Percentiles rank a stretch among this genome's conserved stretches.
Evolutionary conservation across 768 basidiomycete genomes (phyloP).

Genomic region (Chalciporus piperatus): DNA sequence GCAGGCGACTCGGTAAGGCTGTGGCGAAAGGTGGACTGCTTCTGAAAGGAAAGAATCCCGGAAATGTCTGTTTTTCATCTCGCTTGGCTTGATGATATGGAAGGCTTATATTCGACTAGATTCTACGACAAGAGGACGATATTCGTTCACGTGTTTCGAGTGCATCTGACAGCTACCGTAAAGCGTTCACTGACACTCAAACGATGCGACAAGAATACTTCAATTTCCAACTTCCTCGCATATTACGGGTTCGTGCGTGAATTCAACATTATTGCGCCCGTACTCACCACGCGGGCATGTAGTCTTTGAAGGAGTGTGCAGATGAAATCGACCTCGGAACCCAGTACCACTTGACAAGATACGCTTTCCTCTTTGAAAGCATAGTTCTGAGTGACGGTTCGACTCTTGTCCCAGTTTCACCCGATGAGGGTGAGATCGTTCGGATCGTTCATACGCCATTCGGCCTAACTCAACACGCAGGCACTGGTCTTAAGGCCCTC

Average conservation of each 20-base stretch:
- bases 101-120: constrained; percentile 39
- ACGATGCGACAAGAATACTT: constrained; percentile 95
- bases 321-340: constrained; percentile 98
- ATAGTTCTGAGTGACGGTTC: constrained; percentile 86
- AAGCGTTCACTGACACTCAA: constrained; percentile 88
- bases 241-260: constrained; percentile 71
- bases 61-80: constrained; percentile 51
- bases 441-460: background rate
- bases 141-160: constrained; percentile 80
- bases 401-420: constrained; percentile 68
- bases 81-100: constrained; percentile 1
- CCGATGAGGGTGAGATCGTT: constrained; percentile 58
- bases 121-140: constrained; percentile 94
- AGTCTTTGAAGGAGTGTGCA: constrained; percentile 91
- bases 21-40: constrained; percentile 88
- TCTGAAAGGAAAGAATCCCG: constrained; percentile 90
- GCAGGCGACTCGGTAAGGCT: constrained; percentile 88
- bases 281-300: constrained; percentile 9
- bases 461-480: constrained; percentile 28
- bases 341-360: constrained; percentile 94
- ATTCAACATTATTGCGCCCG: background rate
- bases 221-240: constrained; percentile 93
- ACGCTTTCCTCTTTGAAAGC: constrained; percentile 92
- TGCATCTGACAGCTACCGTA: constrained; percentile 86
- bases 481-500: constrained; percentile 77